Conservation (phyloP, 129 eudicot genomes). For the Helianthus annuus region DNA sequence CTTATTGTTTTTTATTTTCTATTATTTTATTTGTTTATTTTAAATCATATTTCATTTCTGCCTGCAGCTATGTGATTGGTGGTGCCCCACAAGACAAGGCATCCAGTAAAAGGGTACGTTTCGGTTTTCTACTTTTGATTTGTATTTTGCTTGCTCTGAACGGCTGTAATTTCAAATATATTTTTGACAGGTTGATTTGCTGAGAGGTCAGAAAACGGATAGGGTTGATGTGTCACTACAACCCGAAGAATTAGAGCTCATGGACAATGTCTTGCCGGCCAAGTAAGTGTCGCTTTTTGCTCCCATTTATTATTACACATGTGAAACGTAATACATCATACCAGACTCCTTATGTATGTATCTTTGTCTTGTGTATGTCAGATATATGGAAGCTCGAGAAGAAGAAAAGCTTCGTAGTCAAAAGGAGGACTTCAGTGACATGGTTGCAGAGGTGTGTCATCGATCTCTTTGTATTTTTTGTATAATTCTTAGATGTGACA, state of each 20-base stretch:
- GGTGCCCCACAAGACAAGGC: constrained; percentile 88
- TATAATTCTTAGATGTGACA: neutral
- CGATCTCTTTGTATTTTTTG: neutral
- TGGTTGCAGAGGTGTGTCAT: constrained; percentile 89
- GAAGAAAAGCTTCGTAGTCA: constrained; percentile 89
- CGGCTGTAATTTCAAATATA: neutral
- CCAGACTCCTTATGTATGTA: neutral
- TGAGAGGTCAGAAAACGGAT: constrained; percentile 87
- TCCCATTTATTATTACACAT: neutral
- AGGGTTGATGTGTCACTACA: constrained; percentile 86
- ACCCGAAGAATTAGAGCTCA: constrained; percentile 90
- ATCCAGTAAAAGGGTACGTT: constrained; percentile 80
- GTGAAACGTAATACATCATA: neutral
- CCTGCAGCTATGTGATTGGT: constrained; percentile 65
- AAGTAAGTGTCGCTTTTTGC: constrained; percentile 52
- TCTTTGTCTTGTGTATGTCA: neutral
- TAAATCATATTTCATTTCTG: neutral
- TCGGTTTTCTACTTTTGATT: neutral
- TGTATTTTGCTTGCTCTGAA: neutral
- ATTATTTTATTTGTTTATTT: neutral
- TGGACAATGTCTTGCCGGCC: constrained; percentile 91
- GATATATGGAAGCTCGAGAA: constrained; percentile 71
- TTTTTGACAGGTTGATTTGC: constrained; percentile 78
- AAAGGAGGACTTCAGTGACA: constrained; percentile 94
- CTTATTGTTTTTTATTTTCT: neutral